Conservation (phyloP, 2,329 filamentous ascomycete species). For the Chaetomiaceae sp. region DNA sequence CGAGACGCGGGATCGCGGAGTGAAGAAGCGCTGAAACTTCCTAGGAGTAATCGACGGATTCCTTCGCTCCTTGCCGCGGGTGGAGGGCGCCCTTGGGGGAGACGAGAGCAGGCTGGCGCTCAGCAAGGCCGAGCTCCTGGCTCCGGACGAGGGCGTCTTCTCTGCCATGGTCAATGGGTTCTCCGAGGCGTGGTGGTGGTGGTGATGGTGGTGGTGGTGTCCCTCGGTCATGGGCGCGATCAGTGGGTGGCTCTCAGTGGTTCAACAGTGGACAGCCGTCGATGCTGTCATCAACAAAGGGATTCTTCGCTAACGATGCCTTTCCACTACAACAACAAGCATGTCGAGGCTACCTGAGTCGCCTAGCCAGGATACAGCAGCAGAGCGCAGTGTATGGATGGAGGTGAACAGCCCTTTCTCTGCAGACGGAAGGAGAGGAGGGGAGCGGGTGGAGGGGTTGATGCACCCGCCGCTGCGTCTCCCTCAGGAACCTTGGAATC, state of each 20-base stretch:
- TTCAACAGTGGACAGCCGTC: too few species aligned
- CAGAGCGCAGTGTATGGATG: too few species aligned
- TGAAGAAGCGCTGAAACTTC: conserved; percentile 50
- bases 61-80: conserved; percentile 38
- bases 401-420: background rate
- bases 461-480: background rate
- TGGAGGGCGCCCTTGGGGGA: conserved; percentile 23
- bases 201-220: too few species aligned
- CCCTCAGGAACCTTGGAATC: background rate
- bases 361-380: too few species aligned
- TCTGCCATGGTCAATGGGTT: conserved; percentile 15
- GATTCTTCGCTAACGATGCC: too few species aligned
- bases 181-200: background rate
- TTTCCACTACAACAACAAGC: too few species aligned
- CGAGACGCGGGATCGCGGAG: conserved; percentile 39
- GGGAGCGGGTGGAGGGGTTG: background rate
- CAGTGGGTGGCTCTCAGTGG: too few species aligned
- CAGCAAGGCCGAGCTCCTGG: conserved; percentile 20
- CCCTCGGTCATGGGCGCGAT: too few species aligned
- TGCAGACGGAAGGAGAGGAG: too few species aligned
- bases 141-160: conserved; percentile 13
- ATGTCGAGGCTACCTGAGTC: too few species aligned
- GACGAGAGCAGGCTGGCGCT: conserved; percentile 24
- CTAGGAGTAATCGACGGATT: conserved; percentile 49
- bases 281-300: too few species aligned